Conservation (phyloP, 495 filamentous ascomycete genomes). For the Entonaema liquescens region DNA sequence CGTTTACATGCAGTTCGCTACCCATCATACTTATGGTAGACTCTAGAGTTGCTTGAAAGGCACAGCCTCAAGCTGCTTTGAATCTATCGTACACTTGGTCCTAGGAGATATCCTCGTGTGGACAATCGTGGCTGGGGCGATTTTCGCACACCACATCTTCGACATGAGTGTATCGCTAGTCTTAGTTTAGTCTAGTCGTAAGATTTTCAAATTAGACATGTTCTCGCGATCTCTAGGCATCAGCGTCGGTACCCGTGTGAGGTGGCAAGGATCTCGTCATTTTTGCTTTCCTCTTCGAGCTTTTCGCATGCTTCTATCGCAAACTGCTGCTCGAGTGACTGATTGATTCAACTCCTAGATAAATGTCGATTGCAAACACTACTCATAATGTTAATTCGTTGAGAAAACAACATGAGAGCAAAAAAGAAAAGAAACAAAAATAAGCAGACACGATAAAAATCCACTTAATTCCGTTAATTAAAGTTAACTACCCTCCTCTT, state of each 20-base stretch:
- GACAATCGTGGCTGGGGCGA: constrained; percentile 24
- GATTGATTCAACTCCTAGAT: neutral
- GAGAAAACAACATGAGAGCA: neutral
- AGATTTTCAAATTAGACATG: constrained; percentile 33
- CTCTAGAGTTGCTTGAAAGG: neutral
- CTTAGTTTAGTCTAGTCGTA: constrained; percentile 12
- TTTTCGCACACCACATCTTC: constrained; percentile 11
- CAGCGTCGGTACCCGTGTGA: constrained; percentile 18
- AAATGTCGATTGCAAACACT: constrained; percentile 1
- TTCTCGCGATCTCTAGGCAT: constrained; percentile 21
- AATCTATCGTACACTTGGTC: neutral
- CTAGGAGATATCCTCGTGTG: neutral
- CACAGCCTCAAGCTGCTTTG: neutral
- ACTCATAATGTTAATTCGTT: neutral
- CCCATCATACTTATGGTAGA: neutral
- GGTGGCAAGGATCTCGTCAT: constrained; percentile 11
- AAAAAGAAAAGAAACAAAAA: constrained; percentile 21
- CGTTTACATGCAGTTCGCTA: neutral
- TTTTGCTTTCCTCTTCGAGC: constrained; percentile 8
- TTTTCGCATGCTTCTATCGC: constrained; percentile 10
- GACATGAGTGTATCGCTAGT: constrained; percentile 20
- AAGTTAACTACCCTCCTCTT: constrained; percentile 29
- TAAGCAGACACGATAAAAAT: constrained; percentile 22
- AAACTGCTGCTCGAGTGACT: neutral
- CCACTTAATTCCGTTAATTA: constrained; percentile 31